These are phyloP conservation scores for Metarhizium brunneum DNA, from an alignment of 2,329 filamentous ascomycete species.

Conservation along the genomic window DNA sequence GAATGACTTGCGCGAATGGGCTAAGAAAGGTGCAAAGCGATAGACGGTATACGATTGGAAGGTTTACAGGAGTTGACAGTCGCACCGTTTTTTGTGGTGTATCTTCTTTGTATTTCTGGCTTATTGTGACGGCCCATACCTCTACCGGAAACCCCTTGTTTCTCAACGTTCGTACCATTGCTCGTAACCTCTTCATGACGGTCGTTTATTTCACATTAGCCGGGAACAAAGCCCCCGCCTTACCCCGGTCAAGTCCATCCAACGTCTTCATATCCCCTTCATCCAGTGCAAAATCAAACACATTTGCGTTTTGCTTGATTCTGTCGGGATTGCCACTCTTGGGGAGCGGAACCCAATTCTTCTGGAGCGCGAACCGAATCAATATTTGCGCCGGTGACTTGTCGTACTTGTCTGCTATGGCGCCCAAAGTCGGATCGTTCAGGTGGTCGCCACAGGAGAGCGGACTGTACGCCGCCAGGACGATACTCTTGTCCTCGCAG, in stretches of 20 bases:
- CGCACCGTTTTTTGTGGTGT: not conserved
- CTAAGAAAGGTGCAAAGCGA: constrained; percentile 25
- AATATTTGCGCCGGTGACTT: constrained; percentile 57
- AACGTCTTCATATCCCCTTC: constrained; percentile 43
- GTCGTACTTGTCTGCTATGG: constrained; percentile 47
- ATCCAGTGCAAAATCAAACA: constrained; percentile 51
- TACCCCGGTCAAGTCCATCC: constrained; percentile 20
- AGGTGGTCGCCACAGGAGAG: constrained; percentile 23
- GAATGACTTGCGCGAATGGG: constrained; percentile 85
- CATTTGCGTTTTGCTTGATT: constrained; percentile 50
- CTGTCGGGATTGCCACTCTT: constrained; percentile 53
- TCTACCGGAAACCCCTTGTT: too few species aligned
- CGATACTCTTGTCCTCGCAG: constrained; percentile 73
- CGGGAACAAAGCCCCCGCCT: constrained; percentile 20
- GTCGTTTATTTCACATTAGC: constrained; percentile 15
- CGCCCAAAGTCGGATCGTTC: constrained; percentile 46
- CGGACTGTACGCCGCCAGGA: constrained; percentile 31
- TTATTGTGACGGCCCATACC: not conserved
- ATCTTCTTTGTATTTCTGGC: not conserved
- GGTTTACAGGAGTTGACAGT: not conserved
- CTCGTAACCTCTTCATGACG: not conserved
- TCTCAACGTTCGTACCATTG: not conserved
- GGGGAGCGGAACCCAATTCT: constrained; percentile 57
- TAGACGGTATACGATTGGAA: not conserved
- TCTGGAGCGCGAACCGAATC: constrained; percentile 61